phyloP scores from a whole-genome alignment of 345 rosid genomes.

The Eucalyptus brandiana region DNA sequence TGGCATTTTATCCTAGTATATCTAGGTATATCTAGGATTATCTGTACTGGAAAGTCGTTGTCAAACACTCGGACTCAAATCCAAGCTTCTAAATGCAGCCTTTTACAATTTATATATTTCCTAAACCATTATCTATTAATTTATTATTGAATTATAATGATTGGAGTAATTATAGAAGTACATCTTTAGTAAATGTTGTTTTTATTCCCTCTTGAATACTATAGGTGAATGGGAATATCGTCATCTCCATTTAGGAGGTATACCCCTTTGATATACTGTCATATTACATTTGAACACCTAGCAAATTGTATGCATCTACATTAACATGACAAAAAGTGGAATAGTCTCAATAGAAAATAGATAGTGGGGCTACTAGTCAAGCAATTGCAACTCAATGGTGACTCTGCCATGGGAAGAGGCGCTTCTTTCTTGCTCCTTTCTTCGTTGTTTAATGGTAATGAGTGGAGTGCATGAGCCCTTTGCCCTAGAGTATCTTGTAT shows the following conservation, averaged over 20 bases:
- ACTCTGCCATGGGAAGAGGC: background rate
- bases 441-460: background rate
- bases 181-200: background rate
- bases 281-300: background rate
- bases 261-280: too few species aligned
- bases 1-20: too few species aligned
- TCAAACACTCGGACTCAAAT: too few species aligned
- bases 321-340: background rate
- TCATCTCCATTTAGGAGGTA: background rate
- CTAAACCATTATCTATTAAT: background rate
- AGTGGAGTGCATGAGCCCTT: background rate
- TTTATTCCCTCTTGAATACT: background rate
- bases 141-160: too few species aligned
- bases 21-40: too few species aligned
- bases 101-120: background rate
- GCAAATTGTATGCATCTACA: background rate
- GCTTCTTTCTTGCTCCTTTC: background rate
- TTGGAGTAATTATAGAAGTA: background rate
- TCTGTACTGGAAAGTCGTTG: too few species aligned
- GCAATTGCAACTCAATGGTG: background rate
- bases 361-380: background rate
- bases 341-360: background rate
- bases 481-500: background rate
- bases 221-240: background rate
- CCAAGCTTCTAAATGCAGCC: background rate